Conservation (phyloP, 75 land plant genomes). For the Picea sitchensis region DNA sequence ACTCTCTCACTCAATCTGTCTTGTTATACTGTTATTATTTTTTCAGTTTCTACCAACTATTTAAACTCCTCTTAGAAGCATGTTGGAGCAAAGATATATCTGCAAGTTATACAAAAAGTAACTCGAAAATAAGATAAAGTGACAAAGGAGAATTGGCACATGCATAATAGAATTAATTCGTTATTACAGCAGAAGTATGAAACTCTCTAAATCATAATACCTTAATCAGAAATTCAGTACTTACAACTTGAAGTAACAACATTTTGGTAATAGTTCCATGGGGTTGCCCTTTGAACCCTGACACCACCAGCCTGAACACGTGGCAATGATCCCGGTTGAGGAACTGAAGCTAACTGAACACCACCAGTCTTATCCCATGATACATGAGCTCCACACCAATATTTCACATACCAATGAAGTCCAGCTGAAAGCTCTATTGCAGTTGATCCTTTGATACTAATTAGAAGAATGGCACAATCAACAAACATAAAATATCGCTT, state of each 20-base stretch:
- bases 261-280: conserved; percentile 85
- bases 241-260: conserved; percentile 84
- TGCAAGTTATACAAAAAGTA: background rate
- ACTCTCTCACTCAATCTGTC: background rate
- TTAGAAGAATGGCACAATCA: conserved; percentile 3
- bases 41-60: background rate
- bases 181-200: no score
- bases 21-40: background rate
- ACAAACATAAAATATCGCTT: background rate
- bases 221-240: background rate
- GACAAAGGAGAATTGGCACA: background rate
- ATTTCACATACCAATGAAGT: conserved; percentile 74
- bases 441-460: conserved; percentile 62
- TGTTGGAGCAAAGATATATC: background rate
- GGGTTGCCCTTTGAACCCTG: conserved; percentile 50
- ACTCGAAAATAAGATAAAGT: background rate
- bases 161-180: background rate
- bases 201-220: background rate
- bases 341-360: conserved; percentile 56
- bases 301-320: conserved; percentile 34
- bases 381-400: conserved; percentile 73
- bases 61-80: background rate
- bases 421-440: conserved; percentile 77
- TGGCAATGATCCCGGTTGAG: conserved; percentile 53
- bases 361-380: conserved; percentile 85